These are phyloP conservation scores for Suillus sp. DNA, from an alignment of 768 basidiomycete species.

Conservation along the genomic window DNA sequence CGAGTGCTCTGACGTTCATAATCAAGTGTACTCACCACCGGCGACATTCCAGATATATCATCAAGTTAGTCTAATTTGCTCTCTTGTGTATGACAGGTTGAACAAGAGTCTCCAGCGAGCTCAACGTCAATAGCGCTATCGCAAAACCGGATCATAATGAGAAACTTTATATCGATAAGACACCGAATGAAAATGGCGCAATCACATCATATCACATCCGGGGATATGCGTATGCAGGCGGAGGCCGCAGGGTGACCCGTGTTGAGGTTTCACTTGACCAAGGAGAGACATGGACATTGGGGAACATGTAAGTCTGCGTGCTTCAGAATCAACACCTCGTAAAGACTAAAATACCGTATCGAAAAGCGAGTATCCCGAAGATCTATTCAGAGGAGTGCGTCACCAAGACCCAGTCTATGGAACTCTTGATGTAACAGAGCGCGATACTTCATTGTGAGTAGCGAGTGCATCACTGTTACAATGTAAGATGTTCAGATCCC, in stretches of 20 bases:
- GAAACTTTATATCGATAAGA: constrained; percentile 26
- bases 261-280: constrained; percentile 61
- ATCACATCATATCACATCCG: constrained; percentile 40
- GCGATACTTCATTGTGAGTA: constrained; percentile 50
- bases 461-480: not conserved
- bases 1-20: constrained; percentile 9
- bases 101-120: constrained; percentile 48
- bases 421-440: constrained; percentile 46
- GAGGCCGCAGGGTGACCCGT: constrained; percentile 58
- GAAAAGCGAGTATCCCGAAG: constrained; percentile 49
- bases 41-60: constrained; percentile 28
- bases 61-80: constrained; percentile 30
- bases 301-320: constrained; percentile 36
- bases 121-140: constrained; percentile 62
- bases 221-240: constrained; percentile 67
- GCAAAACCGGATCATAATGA: constrained; percentile 60
- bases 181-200: constrained; percentile 12
- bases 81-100: constrained; percentile 11
- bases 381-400: constrained; percentile 44
- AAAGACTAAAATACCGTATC: not conserved
- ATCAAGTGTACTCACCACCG: constrained; percentile 1
- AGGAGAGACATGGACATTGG: constrained; percentile 50
- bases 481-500: not conserved
- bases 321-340: not conserved
- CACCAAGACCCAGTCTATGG: constrained; percentile 48